phyloP scores from a whole-genome alignment of 2,329 filamentous ascomycete species.

The Alternaria hordeiaustralica region DNA sequence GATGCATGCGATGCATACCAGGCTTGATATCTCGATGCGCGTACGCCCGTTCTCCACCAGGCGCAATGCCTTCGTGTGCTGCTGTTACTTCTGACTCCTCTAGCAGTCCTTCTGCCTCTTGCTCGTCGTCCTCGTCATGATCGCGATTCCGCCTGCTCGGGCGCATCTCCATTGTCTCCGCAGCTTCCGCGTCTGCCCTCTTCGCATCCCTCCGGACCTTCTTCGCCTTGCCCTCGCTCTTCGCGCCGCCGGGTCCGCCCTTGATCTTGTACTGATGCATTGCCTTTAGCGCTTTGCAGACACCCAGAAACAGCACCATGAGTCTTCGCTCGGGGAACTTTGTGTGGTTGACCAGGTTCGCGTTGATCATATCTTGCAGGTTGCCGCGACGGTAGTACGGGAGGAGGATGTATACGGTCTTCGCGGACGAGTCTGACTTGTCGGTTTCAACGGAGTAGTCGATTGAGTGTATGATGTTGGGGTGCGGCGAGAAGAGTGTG shows the following conservation, averaged over 20 bases:
- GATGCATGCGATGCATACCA: conserved; percentile 62
- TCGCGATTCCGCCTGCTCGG: conserved; percentile 47
- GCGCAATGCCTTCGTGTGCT: conserved; percentile 70
- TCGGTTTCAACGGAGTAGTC: conserved; percentile 85
- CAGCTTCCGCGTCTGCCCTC: conserved; percentile 59
- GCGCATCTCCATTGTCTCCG: conserved; percentile 52
- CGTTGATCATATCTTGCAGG: conserved; percentile 97
- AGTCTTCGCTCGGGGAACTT: conserved; percentile 85
- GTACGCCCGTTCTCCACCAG: conserved; percentile 77
- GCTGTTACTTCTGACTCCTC: conserved; percentile 75
- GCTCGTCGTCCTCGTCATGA: conserved; percentile 70
- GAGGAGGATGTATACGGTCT: conserved; percentile 95
- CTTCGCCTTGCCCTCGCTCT: conserved; percentile 61
- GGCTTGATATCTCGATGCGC: conserved; percentile 98
- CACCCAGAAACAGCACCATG: conserved; percentile 89
- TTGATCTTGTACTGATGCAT: conserved; percentile 89
- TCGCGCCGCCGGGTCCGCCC: conserved; percentile 59
- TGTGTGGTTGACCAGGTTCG: conserved; percentile 94
- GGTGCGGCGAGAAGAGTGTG: conserved; percentile 80
- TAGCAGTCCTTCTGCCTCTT: conserved; percentile 83
- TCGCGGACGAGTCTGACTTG: conserved; percentile 69
- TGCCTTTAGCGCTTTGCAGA: conserved; percentile 82
- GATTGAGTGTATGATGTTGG: conserved; percentile 84
- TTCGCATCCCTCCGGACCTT: conserved; percentile 63
- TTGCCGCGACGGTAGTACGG: conserved; percentile 96